Evolutionary conservation across 192 early-diverging fungal genomes (phyloP).

Genomic region (Phycomyces blakesleeanus): DNA sequence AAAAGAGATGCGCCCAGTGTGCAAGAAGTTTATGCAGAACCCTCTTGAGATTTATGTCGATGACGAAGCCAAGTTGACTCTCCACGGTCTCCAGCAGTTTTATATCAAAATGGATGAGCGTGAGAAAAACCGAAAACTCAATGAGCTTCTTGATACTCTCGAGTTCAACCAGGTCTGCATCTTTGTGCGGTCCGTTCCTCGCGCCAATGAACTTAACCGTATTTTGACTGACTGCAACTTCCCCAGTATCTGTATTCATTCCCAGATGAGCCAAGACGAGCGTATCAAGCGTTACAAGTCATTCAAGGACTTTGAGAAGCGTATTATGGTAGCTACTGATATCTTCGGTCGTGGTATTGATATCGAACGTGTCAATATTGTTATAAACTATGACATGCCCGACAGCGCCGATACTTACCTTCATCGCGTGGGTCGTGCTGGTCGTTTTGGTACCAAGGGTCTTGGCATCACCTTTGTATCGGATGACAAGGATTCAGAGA

Average conservation of each 20-base stretch:
- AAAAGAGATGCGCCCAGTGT: conserved; percentile 89
- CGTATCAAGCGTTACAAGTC: conserved; percentile 88
- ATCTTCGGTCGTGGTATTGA: conserved; percentile 98
- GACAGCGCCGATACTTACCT: conserved; percentile 87
- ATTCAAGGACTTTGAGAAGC: conserved; percentile 93
- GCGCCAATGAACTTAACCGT: conserved; percentile 86
- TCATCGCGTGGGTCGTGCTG: conserved; percentile 96
- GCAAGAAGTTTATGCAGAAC: conserved; percentile 98
- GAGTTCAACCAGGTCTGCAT: conserved; percentile 99
- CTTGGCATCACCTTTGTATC: conserved; percentile 92
- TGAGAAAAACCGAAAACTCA: conserved; percentile 92
- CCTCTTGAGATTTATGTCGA: conserved; percentile 97
- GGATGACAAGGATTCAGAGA: conserved; percentile 70
- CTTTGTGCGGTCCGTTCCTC: conserved; percentile 87
- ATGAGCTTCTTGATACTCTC: conserved; percentile 85
- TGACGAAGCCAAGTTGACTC: conserved; percentile 95
- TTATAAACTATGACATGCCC: conserved; percentile 98
- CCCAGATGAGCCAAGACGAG: conserved; percentile 85
- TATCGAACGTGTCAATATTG: conserved; percentile 97
- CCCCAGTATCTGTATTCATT: conserved; percentile 92
- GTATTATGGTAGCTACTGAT: conserved; percentile 97
- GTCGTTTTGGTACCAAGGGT: conserved; percentile 99
- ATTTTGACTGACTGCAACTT: conserved; percentile 87
- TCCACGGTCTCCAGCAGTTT: conserved; percentile 96
- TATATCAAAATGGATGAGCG: conserved; percentile 81